These are phyloP conservation scores for Paxillus rubicundulus DNA, from an alignment of 768 basidiomycete genomes.

Conservation along the genomic window DNA sequence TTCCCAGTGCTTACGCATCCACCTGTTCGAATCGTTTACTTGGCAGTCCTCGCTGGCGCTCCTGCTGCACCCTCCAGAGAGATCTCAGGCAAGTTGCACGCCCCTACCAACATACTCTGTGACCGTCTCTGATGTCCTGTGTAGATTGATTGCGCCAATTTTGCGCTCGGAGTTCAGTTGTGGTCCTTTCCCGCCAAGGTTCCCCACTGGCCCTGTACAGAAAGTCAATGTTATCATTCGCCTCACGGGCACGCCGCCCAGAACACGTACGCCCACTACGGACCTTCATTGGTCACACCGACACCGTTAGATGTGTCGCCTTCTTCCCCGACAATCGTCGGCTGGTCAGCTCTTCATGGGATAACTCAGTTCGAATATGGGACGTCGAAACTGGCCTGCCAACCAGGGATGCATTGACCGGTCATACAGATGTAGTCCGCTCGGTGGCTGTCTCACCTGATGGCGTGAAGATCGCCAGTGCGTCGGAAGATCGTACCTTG, in stretches of 20 bases:
- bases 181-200: background rate
- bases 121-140: background rate
- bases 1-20: background rate
- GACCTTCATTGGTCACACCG: conserved; percentile 33
- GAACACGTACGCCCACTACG: conserved; percentile 24
- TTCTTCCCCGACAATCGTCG: conserved; percentile 29
- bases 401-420: conserved; percentile 15
- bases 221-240: conserved; percentile 20
- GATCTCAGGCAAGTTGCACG: background rate
- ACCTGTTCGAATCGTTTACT: background rate
- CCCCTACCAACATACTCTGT: background rate
- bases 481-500: conserved; percentile 27
- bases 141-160: background rate
- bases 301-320: conserved; percentile 25
- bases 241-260: conserved; percentile 19
- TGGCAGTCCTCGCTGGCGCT: background rate
- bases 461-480: conserved; percentile 26
- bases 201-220: background rate
- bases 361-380: conserved; percentile 28
- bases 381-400: conserved; percentile 20
- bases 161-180: background rate
- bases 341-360: conserved; percentile 25
- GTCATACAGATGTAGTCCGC: conserved; percentile 29
- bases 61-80: background rate
- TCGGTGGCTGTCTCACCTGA: conserved; percentile 31